Base-by-base conservation (phyloP, 371 early-diverging fungal species). In the Mortierella sp. region DNA sequence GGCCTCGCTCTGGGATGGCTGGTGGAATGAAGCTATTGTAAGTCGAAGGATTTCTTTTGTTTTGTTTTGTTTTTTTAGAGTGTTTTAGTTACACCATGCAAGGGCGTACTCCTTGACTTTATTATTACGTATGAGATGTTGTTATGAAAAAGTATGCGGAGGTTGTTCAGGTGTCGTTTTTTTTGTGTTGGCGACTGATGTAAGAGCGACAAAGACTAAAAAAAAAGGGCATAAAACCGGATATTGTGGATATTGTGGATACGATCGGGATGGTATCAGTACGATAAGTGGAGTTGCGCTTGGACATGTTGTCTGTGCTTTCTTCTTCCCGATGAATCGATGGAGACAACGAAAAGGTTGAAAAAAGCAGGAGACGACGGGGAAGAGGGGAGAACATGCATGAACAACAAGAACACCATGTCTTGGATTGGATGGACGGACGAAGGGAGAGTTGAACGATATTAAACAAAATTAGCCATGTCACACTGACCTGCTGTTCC, bases 1-100 rank as follows among this genome's bases (percentile, higher is more conserved):
- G 57, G 79, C 79, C 19, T 65, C 70, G 13, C 73, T 73, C 44
- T 85, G 85, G 85, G 57, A 79, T 8, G 85, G 82, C 10, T 85
- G 85, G 85, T 85, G 85, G 85, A 85, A 85, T 68, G 85, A 85
- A n/a, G 77, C 81, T 2, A 68, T 85, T 34, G 85, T 85, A 85
- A 80, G 84, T 79, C 2, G 60, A 16, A n/a, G 44, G 7, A 42
- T 47, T 34, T 47, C 63, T 68, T 52, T 38, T n/a, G 44, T 48
- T 11, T 19, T 28, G 16, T 28, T 57, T 34, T 45, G 0, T 45
- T 2, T 48, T 26, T 52, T 21, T 52, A 38, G 19, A 34, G 65
- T 31, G 48, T n/a, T 31, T 7, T 28, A 28, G 13, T 28, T 26
- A 60, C 60, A 28, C 28, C 16, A 11, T 60, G 28, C 60, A 60